A percentile compares a stretch with the other conserved stretches of the same genome.
Conservation (phyloP, 768 basidiomycete genomes). For the Pholiota microspora region DNA sequence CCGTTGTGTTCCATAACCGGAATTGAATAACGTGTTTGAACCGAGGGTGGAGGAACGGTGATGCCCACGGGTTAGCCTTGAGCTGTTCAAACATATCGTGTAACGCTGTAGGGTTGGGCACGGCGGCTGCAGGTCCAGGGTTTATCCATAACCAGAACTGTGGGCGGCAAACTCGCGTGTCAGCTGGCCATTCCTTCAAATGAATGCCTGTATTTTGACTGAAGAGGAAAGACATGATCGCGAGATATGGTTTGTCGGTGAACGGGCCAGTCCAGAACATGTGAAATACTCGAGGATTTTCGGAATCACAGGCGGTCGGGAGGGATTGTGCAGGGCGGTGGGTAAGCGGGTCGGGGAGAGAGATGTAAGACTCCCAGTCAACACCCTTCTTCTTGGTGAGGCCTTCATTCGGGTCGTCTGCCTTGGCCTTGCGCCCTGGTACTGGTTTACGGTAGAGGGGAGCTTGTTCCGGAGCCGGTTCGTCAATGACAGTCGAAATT, state of each 20-base stretch:
- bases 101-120: conserved; percentile 76
- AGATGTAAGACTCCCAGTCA: conserved; percentile 56
- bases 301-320: conserved; percentile 59
- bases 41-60: conserved; percentile 85
- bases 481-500: conserved; percentile 21
- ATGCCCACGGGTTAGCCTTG: conserved; percentile 83
- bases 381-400: conserved; percentile 55
- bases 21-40: conserved; percentile 90
- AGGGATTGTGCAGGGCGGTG: conserved; percentile 41
- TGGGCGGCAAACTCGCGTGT: conserved; percentile 68
- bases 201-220: conserved; percentile 90
- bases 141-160: conserved; percentile 98
- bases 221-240: conserved; percentile 87
- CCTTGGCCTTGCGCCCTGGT: conserved; percentile 16
- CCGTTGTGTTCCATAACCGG: conserved; percentile 96
- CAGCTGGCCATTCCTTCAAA: conserved; percentile 37
- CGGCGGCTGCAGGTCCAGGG: conserved; percentile 83
- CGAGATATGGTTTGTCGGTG: conserved; percentile 95
- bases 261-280: conserved; percentile 98
- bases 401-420: conserved; percentile 50
- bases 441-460: conserved; percentile 17
- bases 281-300: conserved; percentile 85
- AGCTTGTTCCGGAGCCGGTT: conserved; percentile 13
- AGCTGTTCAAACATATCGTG: conserved; percentile 82
- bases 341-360: conserved; percentile 44